These are phyloP conservation scores for Cadophora luteo-olivacea DNA, from an alignment of 2,329 filamentous ascomycete species.

Conservation along the genomic window DNA sequence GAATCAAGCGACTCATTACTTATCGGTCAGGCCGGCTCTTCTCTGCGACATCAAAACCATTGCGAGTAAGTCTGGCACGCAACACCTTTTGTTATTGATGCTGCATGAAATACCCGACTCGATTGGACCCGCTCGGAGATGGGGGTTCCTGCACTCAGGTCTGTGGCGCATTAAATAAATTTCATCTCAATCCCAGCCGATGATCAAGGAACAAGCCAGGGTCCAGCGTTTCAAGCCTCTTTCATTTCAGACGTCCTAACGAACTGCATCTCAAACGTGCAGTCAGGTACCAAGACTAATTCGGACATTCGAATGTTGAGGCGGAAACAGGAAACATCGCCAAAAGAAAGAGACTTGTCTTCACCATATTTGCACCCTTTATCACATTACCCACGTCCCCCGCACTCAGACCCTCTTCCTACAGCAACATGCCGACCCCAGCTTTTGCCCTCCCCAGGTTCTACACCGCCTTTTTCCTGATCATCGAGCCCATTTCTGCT, in stretches of 20 bases:
- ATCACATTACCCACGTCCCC: constrained; percentile 11
- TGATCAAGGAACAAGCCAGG: constrained; percentile 27
- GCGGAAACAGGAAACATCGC: neutral
- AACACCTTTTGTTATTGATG: neutral
- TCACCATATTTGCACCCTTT: neutral
- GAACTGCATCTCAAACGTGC: constrained; percentile 10
- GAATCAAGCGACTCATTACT: neutral
- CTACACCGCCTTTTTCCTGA: constrained; percentile 78
- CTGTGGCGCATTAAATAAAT: constrained; percentile 26
- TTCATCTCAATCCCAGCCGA: constrained; percentile 30
- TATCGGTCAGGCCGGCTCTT: neutral
- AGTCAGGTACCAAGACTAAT: neutral
- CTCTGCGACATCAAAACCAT: neutral
- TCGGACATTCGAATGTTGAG: neutral
- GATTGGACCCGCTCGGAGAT: constrained; percentile 10
- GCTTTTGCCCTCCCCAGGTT: constrained; percentile 60
- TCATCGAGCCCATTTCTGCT: constrained; percentile 68
- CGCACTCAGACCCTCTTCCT: constrained; percentile 13
- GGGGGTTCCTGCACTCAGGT: neutral
- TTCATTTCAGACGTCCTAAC: constrained; percentile 6
- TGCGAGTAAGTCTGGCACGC: neutral
- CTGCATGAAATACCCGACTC: constrained; percentile 12
- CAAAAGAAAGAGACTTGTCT: neutral
- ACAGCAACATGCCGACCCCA: constrained; percentile 31
- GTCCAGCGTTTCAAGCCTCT: constrained; percentile 33